Conservation (phyloP, 441 rosid genomes). For the California macrophylla region DNA sequence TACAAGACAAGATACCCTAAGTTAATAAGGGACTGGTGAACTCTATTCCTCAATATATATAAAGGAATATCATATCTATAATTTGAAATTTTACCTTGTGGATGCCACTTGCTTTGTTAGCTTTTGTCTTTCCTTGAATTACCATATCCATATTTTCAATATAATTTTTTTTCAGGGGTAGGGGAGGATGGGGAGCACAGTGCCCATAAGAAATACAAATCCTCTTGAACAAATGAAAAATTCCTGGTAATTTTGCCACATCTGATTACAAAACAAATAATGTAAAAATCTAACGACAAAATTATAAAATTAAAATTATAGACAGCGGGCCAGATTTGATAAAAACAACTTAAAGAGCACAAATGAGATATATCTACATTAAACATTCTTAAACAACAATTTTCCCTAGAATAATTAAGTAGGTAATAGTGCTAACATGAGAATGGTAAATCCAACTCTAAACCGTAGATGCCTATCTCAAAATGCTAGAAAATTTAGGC, state of each 20-base stretch:
- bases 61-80: background rate
- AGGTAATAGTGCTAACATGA: background rate
- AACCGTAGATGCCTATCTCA: background rate
- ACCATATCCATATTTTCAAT: conserved; percentile 4
- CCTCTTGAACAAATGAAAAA: background rate
- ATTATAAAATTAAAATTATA: too few relatives aligned
- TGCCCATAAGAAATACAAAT: background rate
- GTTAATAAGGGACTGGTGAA: background rate
- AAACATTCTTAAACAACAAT: background rate
- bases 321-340: background rate
- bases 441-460: background rate
- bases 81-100: background rate
- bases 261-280: background rate
- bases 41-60: background rate
- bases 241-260: background rate
- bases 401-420: background rate
- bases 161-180: background rate
- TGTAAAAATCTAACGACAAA: background rate
- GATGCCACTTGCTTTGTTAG: background rate
- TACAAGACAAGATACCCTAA: background rate
- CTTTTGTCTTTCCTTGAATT: background rate
- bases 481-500: background rate
- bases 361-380: background rate
- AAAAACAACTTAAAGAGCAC: background rate
- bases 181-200: background rate